A percentile compares a stretch with the other conserved stretches of the same genome.
These are phyloP conservation scores for Colletotrichum sp. DNA, from an alignment of 2,329 filamentous ascomycete species.

Conservation along the genomic window DNA sequence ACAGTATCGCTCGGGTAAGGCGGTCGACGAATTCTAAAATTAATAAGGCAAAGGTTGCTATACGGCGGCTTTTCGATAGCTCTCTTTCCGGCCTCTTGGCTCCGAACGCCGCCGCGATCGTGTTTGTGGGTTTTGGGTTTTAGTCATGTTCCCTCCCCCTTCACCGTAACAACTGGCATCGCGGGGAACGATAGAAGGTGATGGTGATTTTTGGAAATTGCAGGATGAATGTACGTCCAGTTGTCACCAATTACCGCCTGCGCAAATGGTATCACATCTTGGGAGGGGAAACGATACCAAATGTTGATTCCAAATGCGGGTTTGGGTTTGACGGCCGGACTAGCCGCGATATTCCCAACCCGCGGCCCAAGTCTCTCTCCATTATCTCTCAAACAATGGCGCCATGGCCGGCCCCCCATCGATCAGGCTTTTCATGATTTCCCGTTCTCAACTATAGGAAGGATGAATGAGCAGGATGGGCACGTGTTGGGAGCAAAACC, in stretches of 20 bases:
- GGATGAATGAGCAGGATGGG: not conserved
- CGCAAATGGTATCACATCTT: not conserved
- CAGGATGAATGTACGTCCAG: not conserved
- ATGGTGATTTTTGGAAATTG: not conserved
- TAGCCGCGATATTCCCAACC: not conserved
- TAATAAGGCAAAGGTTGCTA: not conserved
- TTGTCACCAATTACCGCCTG: not conserved
- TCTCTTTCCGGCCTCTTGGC: not conserved
- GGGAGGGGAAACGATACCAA: too few relatives aligned
- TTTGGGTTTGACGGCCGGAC: not conserved
- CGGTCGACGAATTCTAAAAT: conserved; percentile 7
- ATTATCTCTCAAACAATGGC: not conserved
- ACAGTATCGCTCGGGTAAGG: not conserved
- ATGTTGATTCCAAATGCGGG: not conserved
- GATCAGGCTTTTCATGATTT: not conserved
- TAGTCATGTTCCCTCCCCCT: not conserved
- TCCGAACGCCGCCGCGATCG: not conserved
- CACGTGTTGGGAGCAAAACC: not conserved
- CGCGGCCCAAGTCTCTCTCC: not conserved
- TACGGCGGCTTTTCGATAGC: not conserved
- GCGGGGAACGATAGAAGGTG: not conserved
- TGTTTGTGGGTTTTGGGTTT: not conserved
- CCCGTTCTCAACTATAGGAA: not conserved
- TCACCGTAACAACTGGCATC: not conserved
- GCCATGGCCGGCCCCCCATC: not conserved